phyloP scores from a whole-genome alignment of 306 rosid species.

The Prunus persica region DNA sequence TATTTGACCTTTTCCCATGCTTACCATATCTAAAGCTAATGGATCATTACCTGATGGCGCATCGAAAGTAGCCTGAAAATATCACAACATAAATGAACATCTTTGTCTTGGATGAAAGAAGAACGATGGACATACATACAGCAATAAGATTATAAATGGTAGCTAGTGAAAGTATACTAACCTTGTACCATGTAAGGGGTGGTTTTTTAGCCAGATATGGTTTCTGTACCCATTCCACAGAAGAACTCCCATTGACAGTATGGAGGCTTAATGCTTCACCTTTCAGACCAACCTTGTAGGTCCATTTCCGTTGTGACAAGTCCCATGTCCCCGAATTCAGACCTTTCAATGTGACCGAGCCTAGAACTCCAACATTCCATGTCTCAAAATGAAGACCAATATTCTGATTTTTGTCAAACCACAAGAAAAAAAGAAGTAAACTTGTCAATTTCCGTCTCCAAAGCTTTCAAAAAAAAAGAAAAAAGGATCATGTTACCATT shows the following conservation, averaged over 20 bases:
- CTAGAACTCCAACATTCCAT: conserved; percentile 92
- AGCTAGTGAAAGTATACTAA: conserved; percentile 22
- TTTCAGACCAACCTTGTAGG: conserved; percentile 93
- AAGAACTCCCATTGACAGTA: conserved; percentile 66
- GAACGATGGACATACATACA: not conserved
- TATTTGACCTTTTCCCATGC: conserved; percentile 93
- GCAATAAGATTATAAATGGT: not conserved
- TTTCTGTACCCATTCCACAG: conserved; percentile 76
- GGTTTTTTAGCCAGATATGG: conserved; percentile 54
- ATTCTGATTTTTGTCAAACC: conserved; percentile 48
- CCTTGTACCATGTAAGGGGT: conserved; percentile 97
- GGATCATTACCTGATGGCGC: conserved; percentile 77
- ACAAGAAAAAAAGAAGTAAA: not conserved
- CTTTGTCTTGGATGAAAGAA: conserved; percentile 9
- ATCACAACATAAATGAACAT: conserved; percentile 9
- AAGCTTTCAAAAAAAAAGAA: not conserved
- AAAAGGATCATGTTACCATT: not conserved
- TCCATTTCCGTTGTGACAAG: conserved; percentile 78
- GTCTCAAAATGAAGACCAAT: conserved; percentile 75
- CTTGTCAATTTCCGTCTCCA: not conserved
- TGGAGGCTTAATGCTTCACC: conserved; percentile 75
- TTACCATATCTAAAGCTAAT: conserved; percentile 83
- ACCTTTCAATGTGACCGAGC: conserved; percentile 78
- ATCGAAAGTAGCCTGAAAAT: conserved; percentile 59
- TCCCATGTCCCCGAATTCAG: conserved; percentile 84